A percentile compares a stretch with the other conserved stretches of the same genome.
Conservation (phyloP, 345 rosid genomes). For the Zanthoxylum bungeanum region DNA sequence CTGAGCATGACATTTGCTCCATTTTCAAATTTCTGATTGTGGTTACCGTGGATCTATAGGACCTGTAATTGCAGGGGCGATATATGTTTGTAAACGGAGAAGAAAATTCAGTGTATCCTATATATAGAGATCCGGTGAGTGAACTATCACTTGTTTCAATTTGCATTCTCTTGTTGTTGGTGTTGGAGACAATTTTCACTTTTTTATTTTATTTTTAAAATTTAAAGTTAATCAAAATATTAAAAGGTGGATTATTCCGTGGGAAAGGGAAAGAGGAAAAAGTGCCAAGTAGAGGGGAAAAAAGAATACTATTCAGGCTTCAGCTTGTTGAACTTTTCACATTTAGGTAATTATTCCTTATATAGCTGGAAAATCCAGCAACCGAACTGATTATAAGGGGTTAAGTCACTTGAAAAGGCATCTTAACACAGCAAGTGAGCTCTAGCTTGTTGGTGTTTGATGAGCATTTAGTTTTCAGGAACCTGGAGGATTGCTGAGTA, state of each 20-base stretch:
- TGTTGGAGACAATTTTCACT: neutral
- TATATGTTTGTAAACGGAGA: slow-evolving; percentile 88
- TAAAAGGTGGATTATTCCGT: neutral
- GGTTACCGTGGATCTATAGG: slow-evolving; percentile 41
- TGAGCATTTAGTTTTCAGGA: too few species aligned
- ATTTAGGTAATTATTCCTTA: too few species aligned
- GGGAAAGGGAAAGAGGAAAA: neutral
- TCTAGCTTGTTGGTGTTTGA: too few species aligned
- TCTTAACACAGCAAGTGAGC: too few species aligned
- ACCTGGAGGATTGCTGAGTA: too few species aligned
- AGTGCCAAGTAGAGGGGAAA: neutral
- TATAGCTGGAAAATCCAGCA: too few species aligned
- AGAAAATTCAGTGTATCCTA: slow-evolving; percentile 76
- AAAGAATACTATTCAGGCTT: too few species aligned
- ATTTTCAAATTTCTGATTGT: neutral
- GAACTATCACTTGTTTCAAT: neutral
- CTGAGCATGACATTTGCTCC: neutral
- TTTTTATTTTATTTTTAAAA: neutral
- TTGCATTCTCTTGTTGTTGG: neutral
- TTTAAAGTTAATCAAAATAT: too few species aligned
- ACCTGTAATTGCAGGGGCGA: slow-evolving; percentile 96
- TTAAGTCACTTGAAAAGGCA: too few species aligned
- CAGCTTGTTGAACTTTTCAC: neutral
- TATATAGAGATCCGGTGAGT: slow-evolving; percentile 92
- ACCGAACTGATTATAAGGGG: too few species aligned